These are phyloP conservation scores for Massarina eburnea DNA, from an alignment of 2,329 filamentous ascomycete genomes.

Conservation along the genomic window DNA sequence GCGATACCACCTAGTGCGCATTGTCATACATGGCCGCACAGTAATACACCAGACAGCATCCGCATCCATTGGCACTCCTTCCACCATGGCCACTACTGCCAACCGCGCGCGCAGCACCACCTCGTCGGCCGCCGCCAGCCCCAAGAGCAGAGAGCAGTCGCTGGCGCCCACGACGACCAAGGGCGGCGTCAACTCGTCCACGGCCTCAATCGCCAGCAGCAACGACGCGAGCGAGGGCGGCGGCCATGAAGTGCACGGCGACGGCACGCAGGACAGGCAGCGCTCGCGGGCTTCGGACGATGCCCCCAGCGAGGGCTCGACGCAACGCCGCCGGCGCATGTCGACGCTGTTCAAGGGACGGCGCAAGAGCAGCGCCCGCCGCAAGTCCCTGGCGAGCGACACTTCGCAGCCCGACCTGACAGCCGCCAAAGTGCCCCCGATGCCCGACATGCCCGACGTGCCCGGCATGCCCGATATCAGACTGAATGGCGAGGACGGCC, in stretches of 20 bases:
- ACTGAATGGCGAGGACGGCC: conserved; percentile 12
- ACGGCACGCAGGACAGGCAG: conserved; percentile 45
- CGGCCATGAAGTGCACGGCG: conserved; percentile 28
- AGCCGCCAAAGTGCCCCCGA: conserved; percentile 18
- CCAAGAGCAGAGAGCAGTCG: conserved; percentile 22
- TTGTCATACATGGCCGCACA: too few species aligned
- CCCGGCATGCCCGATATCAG: conserved; percentile 9
- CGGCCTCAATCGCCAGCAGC: conserved; percentile 36
- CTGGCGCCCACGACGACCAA: conserved; percentile 31
- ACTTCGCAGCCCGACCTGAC: conserved; percentile 22
- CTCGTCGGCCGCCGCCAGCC: conserved; percentile 13
- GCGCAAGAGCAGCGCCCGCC: conserved; percentile 27
- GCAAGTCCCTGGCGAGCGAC: conserved; percentile 31
- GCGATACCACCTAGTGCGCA: too few species aligned
- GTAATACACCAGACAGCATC: neutral
- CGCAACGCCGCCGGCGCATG: conserved; percentile 46
- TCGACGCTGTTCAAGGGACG: conserved; percentile 57
- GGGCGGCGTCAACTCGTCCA: conserved; percentile 30
- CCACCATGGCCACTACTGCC: conserved; percentile 22
- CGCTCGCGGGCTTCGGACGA: conserved; percentile 46
- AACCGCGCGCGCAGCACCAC: conserved; percentile 27
- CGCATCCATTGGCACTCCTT: neutral
- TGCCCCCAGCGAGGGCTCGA: conserved; percentile 42
- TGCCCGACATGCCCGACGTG: conserved; percentile 5
- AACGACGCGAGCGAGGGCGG: conserved; percentile 23